Conservation (phyloP, 2,329 filamentous ascomycete species). For the Microcyclosporella mali region DNA sequence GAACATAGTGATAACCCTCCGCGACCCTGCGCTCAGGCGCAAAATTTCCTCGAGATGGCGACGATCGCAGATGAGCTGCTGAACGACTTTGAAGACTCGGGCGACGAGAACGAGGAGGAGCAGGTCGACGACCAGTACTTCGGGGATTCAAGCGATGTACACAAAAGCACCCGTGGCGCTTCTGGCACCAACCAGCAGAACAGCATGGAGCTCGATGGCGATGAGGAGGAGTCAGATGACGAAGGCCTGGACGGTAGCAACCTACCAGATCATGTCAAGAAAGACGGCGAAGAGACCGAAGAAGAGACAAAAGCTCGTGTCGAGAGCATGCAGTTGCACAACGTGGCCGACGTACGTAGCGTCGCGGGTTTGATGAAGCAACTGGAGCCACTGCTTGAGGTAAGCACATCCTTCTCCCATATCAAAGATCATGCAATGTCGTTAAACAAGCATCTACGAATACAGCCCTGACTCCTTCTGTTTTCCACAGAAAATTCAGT, state of each 20-base stretch:
- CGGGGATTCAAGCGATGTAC: slow-evolving; percentile 42
- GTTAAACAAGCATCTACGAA: slow-evolving; percentile 58
- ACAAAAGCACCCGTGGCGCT: background rate
- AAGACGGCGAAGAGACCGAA: slow-evolving; percentile 54
- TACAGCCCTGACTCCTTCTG: slow-evolving; percentile 62
- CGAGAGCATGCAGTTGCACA: slow-evolving; percentile 72
- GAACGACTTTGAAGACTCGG: slow-evolving; percentile 83
- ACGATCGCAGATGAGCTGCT: slow-evolving; percentile 88
- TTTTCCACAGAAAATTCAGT: slow-evolving; percentile 65
- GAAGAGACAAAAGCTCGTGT: slow-evolving; percentile 70
- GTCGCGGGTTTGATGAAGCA: slow-evolving; percentile 77
- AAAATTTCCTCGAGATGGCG: slow-evolving; percentile 56
- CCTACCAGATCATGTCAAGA: slow-evolving; percentile 27
- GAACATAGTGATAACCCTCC: background rate
- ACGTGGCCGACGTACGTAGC: slow-evolving; percentile 69
- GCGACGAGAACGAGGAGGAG: slow-evolving; percentile 65
- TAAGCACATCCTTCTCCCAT: slow-evolving; percentile 46
- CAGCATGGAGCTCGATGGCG: slow-evolving; percentile 50
- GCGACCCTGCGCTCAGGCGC: slow-evolving; percentile 8
- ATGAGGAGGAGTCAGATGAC: slow-evolving; percentile 48
- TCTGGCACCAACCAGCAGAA: slow-evolving; percentile 8
- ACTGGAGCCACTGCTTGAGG: slow-evolving; percentile 73
- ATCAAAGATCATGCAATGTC: slow-evolving; percentile 26
- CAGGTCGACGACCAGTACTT: slow-evolving; percentile 26
- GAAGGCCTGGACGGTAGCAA: slow-evolving; percentile 39